These are phyloP conservation scores for Aphanomyces euteiches DNA, from an alignment of 352 stramenopile species.

Conservation along the genomic window DNA sequence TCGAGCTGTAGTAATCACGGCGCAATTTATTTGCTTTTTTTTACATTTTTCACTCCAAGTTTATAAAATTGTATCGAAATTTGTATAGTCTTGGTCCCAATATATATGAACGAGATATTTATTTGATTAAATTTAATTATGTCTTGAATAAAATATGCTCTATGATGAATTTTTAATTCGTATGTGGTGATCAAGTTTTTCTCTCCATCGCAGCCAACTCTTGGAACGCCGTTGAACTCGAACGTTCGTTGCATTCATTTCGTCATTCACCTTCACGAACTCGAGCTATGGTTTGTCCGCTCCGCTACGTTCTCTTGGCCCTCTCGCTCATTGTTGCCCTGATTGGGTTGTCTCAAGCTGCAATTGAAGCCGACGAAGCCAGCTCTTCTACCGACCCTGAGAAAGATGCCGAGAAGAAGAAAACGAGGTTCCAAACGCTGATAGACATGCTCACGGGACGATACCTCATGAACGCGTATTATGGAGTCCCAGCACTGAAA, in stretches of 20 bases:
- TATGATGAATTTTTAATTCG: no score
- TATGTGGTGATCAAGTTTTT: no score
- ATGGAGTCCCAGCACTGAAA: constrained; percentile 31
- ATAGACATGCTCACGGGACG: constrained; percentile 85
- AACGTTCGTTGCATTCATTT: not conserved
- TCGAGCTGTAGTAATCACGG: not conserved
- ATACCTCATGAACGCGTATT: constrained; percentile 83
- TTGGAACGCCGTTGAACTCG: no score
- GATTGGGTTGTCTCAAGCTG: constrained; percentile 76
- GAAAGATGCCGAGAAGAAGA: constrained; percentile 58
- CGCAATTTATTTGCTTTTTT: not conserved
- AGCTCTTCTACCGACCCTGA: constrained; percentile 41
- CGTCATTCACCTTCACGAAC: not conserved
- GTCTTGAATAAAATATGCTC: no score
- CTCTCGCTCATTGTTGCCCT: constrained; percentile 81
- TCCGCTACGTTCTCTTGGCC: constrained; percentile 82
- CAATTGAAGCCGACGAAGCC: constrained; percentile 56
- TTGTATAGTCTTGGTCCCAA: no score
- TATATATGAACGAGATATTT: no score
- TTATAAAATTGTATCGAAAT: no score
- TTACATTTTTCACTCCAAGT: not conserved
- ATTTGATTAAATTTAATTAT: no score
- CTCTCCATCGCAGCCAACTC: no score
- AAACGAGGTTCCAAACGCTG: constrained; percentile 58
- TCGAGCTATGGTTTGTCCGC: constrained; percentile 55